Evolutionary conservation across 257 asterid species (phyloP), one percentile per base, ranked within the genome.

Genomic region (Scutellaria barbata): DNA sequence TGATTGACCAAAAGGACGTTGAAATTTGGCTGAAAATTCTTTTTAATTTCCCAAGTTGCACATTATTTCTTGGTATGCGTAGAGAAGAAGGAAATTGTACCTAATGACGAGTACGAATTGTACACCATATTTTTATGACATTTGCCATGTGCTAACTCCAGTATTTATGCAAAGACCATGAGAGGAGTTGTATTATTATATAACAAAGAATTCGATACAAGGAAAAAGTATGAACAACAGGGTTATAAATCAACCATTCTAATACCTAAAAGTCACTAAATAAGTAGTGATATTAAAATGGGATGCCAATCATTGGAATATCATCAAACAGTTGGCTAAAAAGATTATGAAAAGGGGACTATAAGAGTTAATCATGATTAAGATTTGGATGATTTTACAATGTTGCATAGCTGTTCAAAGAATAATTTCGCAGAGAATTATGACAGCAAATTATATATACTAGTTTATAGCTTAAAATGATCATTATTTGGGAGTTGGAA

Each of bases 61-160:
- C 47, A 45, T 72, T 16, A 66, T 16, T 72, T 66, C 22, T 37
- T 57, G 65, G 20, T 46, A 63, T 52, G 73, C 66, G 73, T 68
- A n/a, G 39, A 67, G 37, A n/a, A 72, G 8, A 53, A 50, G 43
- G 52, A 54, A 30, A 51, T 61, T 54, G 63, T 56, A 43, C 58
- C 53, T 46, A 58, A 8, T 58, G 12, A 17, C 53, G 57, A 37
- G 54, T 50, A 76, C 57, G 14, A 69, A 42, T 48, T 72, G 57
- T 58, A 63, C 53, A 54, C 61, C 14, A 69, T 61, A 30, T 71
- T 72, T 72, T 30, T 73, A 58, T 69, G 74, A 64, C 45, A 59
- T 11, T 61, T 66, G 80, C 79, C 86, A 75, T 78, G 86, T 78
- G 85, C 68, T 42, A 4, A 25, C 56, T 18, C 81, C 77, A 12